A percentile compares a stretch with the other conserved stretches of the same genome.
Conservation (phyloP, 2,329 filamentous ascomycete genomes). For the Hansfordia pulvinata region DNA sequence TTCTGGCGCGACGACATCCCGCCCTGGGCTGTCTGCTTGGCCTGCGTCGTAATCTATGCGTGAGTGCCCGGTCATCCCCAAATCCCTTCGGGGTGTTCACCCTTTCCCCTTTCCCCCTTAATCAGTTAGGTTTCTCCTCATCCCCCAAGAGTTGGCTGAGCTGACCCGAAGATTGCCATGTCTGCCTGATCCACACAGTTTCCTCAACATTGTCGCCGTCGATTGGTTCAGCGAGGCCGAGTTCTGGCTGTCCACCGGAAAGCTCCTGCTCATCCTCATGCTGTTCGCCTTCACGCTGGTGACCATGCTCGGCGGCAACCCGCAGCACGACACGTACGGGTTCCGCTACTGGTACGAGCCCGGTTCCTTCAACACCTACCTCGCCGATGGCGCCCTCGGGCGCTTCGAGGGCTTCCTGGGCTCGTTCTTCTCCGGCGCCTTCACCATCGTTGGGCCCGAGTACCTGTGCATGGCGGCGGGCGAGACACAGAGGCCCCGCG, state of each 20-base stretch:
- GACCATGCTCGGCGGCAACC: constrained; percentile 28
- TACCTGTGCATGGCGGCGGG: constrained; percentile 37
- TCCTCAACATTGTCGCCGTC: constrained; percentile 26
- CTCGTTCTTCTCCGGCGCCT: constrained; percentile 40
- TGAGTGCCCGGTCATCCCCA: constrained; percentile 20
- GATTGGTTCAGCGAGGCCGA: constrained; percentile 28
- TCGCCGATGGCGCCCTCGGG: constrained; percentile 37
- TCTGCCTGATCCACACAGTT: no score
- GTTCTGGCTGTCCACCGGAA: constrained; percentile 29
- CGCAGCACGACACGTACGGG: constrained; percentile 19
- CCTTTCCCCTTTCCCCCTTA: constrained; percentile 17
- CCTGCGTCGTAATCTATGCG: constrained; percentile 17
- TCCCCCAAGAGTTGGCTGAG: no score
- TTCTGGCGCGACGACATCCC: constrained; percentile 32
- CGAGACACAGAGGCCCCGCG: constrained; percentile 43
- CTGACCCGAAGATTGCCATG: no score
- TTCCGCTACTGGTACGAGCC: constrained; percentile 28
- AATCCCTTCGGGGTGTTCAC: constrained; percentile 5
- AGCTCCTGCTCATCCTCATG: constrained; percentile 18
- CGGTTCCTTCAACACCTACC: constrained; percentile 39
- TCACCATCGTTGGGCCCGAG: constrained; percentile 47
- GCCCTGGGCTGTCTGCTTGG: constrained; percentile 30
- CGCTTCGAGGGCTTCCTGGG: constrained; percentile 51
- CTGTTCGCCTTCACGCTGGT: constrained; percentile 25
- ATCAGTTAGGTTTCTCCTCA: constrained; percentile 16